Evolutionary conservation across 2,329 filamentous ascomycete genomes (phyloP).

Genomic region (Seiridium unicorne): DNA sequence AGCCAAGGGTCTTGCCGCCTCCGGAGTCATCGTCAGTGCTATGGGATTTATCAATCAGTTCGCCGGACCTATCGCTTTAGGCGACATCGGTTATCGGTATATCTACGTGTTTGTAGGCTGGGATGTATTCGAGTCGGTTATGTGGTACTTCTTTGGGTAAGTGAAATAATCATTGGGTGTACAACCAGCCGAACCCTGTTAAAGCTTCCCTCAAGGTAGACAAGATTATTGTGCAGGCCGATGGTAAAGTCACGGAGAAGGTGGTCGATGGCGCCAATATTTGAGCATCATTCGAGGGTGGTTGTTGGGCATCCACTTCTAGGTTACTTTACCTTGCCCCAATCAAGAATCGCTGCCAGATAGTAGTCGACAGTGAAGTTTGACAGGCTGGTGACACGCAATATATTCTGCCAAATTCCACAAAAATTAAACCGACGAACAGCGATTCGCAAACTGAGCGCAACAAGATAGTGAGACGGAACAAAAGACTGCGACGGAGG

Average conservation of each 20-base stretch:
- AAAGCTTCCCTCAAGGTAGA: conserved; percentile 50
- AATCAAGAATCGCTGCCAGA: no score
- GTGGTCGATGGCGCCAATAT: conserved; percentile 23
- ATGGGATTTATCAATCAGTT: conserved; percentile 49
- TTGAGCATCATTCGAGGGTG: neutral
- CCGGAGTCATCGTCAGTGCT: conserved; percentile 41
- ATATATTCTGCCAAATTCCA: no score
- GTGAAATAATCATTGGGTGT: conserved; percentile 35
- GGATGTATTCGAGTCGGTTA: conserved; percentile 39
- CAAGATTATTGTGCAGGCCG: conserved; percentile 43
- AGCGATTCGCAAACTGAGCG: no score
- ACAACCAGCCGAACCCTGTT: conserved; percentile 47
- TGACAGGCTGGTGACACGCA: no score
- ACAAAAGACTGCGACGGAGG: neutral
- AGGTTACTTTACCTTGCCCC: no score
- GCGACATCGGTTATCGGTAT: conserved; percentile 40
- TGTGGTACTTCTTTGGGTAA: conserved; percentile 47
- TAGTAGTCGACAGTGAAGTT: no score
- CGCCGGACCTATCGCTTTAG: conserved; percentile 42
- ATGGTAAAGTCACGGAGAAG: conserved; percentile 46
- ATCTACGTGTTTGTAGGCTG: conserved; percentile 48
- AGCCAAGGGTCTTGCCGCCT: conserved; percentile 45
- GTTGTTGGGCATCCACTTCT: no score
- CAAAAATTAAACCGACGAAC: no score
- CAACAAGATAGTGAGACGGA: no score